Percentiles rank a stretch among this genome's conserved stretches.
These are phyloP conservation scores for Forsythia viridissima DNA, from an alignment of 257 asterid genomes.

Conservation along the genomic window DNA sequence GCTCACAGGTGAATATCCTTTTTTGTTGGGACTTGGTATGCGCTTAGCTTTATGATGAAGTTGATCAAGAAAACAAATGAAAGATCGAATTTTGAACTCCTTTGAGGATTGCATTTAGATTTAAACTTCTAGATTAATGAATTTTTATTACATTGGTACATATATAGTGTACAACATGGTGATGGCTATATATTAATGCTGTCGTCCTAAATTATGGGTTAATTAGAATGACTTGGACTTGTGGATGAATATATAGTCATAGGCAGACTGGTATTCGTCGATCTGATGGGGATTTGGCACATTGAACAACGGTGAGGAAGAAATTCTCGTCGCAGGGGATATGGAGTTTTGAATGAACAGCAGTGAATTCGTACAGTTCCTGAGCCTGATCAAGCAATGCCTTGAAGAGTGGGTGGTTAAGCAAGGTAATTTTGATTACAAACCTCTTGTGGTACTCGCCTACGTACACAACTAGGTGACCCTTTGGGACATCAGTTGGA, in stretches of 20 bases:
- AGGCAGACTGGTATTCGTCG: conserved; percentile 45
- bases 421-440: conserved; percentile 66
- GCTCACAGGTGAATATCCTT: neutral
- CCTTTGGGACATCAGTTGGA: conserved; percentile 85
- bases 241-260: conserved; percentile 27
- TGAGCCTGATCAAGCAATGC: conserved; percentile 82
- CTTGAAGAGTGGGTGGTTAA: conserved; percentile 76
- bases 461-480: conserved; percentile 81
- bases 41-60: neutral
- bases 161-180: conserved; percentile 36
- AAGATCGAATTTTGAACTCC: neutral
- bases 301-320: conserved; percentile 66
- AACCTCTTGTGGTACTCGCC: conserved; percentile 71
- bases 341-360: conserved; percentile 60
- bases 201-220: conserved; percentile 32
- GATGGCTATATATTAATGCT: conserved; percentile 19
- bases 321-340: conserved; percentile 82
- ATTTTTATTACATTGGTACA: conserved; percentile 28
- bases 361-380: conserved; percentile 62
- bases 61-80: neutral
- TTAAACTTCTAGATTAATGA: conserved; percentile 20
- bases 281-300: conserved; percentile 64
- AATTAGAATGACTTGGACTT: conserved; percentile 22
- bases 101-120: neutral
- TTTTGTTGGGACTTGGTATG: neutral